Evolutionary conservation across 805 yeast genomes (phyloP), one percentile per base, ranked within the genome.

Genomic region (Diddensiella santjacobensis): DNA sequence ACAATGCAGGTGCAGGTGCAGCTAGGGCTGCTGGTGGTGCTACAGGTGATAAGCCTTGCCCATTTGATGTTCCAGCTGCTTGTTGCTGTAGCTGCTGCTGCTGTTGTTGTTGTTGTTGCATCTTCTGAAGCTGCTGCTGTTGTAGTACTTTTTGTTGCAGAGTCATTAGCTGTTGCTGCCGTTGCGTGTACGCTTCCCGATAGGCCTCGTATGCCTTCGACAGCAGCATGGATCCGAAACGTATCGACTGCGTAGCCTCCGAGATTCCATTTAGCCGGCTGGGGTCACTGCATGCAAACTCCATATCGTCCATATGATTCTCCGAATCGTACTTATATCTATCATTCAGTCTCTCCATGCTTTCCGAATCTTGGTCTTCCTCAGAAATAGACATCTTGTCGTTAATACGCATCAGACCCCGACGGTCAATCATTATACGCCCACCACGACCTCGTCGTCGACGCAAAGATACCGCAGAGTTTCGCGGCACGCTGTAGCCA

Each of bases 151-250:
- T 64, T 46, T 68, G 71, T 49, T 67, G 69, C 18, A 67, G 62
- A 48, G 62, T 70, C 41, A 41, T 48, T 50, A 52, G 47, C 44
- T 67, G 82, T 66, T 79, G 89, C 67, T 83, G 81, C 56, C 93
- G 75, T 66, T 81, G 81, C 59, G 80, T 75, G 47, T 86, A 80
- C 18, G 90, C 84, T 61, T 89, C 88, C 58, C 87, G 72, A 54
- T 83, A 70, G 44, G 82, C 76, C 46, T 89, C 96, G 61, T 86
- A 86, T 0, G 96, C 83, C 65, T 90, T 91, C 3, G 93, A 80
- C 37, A 89, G 72, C 26, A 91, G 68, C 96, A 89, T 89, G 4
- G 95, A 80, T 5, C 96, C 96, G 67, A 90, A 90, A 51, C 97
- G 73, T 24, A 91, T 86, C 1, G 86, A 82, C 66, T 90, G 97